Evolutionary conservation across 805 yeast genomes (phyloP), one percentile per base, ranked within the genome.

Genomic region (Kurtzmaniella fragi): DNA sequence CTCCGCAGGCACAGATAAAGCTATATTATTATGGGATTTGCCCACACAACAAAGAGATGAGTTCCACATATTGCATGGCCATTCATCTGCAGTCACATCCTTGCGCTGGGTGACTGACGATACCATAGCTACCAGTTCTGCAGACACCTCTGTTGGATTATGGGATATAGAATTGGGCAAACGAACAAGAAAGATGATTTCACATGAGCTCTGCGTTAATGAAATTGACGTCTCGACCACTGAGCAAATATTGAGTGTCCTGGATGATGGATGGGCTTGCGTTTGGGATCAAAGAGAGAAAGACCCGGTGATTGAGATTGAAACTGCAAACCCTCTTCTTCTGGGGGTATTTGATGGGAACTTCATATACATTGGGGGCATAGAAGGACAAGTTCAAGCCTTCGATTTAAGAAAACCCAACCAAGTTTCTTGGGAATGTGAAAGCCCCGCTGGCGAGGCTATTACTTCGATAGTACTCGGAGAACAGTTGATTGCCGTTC

Each of bases 281-380:
- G 37, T 81, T 1, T 86, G 91, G 91, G 95, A 86, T 47, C 57
- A 66, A 17, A 60, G 88, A 40, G 65, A 71, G n/a, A 81, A 76
- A 47, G 47, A 50, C 2, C 62, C 73, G 2, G 61, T 71, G 1
- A 45, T 54, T 2, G 49, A 47, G 7, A 59, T 78, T 39, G 54
- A 61, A 16, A 70, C 81, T 0, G 70, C 70, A 2, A 82, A 67
- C 48, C 93, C 95, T 0, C 48, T 85, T 1, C 56, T 84, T 15
- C 65, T 85, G 0, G 42, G 69, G 48, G 49, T 59, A 5, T 52
- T 62, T 12, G 64, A 59, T 44, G 78, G 75, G 1, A 55, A 60
- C 12, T 57, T 62, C 11, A 48, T 82, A 3, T 85, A 67, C 47
- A 67, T 77, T 4, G 64, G 82, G 0, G 95, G 95, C 0, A 73